phyloP scores from a whole-genome alignment of 192 early-diverging fungal genomes.

The Globomyces pollinis-pini region DNA sequence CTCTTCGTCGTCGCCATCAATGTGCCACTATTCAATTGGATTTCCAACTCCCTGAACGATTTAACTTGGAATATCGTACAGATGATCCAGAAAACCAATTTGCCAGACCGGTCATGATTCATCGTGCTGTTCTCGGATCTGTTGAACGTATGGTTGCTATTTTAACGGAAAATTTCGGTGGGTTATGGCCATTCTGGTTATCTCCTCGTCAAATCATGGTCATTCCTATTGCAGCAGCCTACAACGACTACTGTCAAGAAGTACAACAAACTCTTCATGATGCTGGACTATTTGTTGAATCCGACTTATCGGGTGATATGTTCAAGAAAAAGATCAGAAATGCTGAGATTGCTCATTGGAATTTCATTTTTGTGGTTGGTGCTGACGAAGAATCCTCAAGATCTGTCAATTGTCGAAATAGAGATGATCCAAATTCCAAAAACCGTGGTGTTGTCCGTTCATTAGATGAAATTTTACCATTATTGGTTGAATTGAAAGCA shows the following conservation, averaged over 20 bases:
- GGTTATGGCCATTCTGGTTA: slow-evolving; percentile 98
- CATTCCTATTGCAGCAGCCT: slow-evolving; percentile 74
- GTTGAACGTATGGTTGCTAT: slow-evolving; percentile 94
- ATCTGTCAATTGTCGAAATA: slow-evolving; percentile 87
- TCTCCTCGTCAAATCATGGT: slow-evolving; percentile 88
- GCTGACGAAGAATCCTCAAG: slow-evolving; percentile 65
- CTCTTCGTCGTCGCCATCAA: slow-evolving; percentile 82
- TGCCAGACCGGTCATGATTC: slow-evolving; percentile 94
- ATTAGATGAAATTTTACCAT: slow-evolving; percentile 59
- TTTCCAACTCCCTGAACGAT: slow-evolving; percentile 94
- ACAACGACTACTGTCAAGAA: slow-evolving; percentile 74
- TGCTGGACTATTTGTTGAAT: slow-evolving; percentile 76
- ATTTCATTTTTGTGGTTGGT: slow-evolving; percentile 96
- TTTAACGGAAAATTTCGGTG: slow-evolving; percentile 90
- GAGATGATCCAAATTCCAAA: slow-evolving; percentile 55
- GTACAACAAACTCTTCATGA: slow-evolving; percentile 62
- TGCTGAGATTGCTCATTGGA: slow-evolving; percentile 86
- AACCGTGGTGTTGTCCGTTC: slow-evolving; percentile 60
- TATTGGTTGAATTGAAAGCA: slow-evolving; percentile 64
- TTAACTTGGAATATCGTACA: slow-evolving; percentile 84
- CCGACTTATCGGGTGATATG: slow-evolving; percentile 76
- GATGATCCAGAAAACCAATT: slow-evolving; percentile 41
- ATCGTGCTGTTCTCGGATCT: slow-evolving; percentile 95
- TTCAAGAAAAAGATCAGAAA: slow-evolving; percentile 98
- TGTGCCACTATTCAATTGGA: slow-evolving; percentile 98